Evolutionary conservation across 441 rosid species (phyloP).

Genomic region (Euphorbia corollata): DNA sequence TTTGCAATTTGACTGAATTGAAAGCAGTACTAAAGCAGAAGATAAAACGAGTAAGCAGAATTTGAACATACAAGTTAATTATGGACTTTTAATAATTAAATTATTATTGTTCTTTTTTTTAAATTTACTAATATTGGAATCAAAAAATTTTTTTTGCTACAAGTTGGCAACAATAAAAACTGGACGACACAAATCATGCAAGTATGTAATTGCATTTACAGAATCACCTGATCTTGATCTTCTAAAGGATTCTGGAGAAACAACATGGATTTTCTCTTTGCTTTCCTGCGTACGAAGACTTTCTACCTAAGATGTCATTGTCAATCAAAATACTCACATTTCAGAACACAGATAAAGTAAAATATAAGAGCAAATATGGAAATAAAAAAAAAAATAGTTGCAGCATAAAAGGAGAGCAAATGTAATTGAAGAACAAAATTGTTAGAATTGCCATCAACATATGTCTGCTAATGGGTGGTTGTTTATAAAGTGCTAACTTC

Average conservation of each 20-base stretch:
- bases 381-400: conserved; percentile 6
- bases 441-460: not conserved
- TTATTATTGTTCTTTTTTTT: not conserved
- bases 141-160: not conserved
- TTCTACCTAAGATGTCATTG: conserved; percentile 28
- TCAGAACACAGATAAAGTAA: not conserved
- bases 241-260: conserved; percentile 43
- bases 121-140: not conserved
- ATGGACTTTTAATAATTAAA: not conserved
- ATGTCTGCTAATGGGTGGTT: not conserved
- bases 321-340: not conserved
- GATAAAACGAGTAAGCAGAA: not conserved
- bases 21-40: not conserved
- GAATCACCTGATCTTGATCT: conserved; percentile 64
- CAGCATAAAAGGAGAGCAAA: not conserved
- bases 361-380: not conserved
- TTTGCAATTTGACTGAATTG: too few relatives aligned
- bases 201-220: conserved; percentile 2
- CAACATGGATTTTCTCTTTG: conserved; percentile 18
- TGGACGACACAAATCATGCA: not conserved
- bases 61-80: not conserved
- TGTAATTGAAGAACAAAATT: not conserved
- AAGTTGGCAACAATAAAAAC: not conserved
- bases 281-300: conserved; percentile 26
- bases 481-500: not conserved